Evolutionary conservation across 768 basidiomycete genomes (phyloP), one percentile per base, ranked within the genome.

Genomic region (Cystofilobasidium macerans): DNA sequence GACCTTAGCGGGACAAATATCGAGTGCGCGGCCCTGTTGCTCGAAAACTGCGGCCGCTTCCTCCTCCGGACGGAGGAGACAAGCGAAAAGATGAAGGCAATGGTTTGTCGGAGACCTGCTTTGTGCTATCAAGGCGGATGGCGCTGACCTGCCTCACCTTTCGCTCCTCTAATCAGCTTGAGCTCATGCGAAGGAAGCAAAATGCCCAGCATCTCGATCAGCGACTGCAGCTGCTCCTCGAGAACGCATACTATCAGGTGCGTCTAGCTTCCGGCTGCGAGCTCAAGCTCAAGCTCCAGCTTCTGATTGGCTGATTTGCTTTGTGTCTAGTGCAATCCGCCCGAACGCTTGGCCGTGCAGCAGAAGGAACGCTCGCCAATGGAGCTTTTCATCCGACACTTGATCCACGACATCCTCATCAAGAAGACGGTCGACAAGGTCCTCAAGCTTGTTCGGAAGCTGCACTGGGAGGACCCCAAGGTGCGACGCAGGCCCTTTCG

Each of bases 161-260:
- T 35, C 6, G 7, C 28, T 20, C 11, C 5, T 47, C 18, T 53
- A 0, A n/a, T n/a, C 66, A 93, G 89, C 80, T 99, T 40, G 95
- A 98, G 71, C 79, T 95, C 33, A 90, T 97, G 89, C 83, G 87
- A 66, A 84, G 94, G 51, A 98, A 98, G 78, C 92, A 95, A 80
- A 86, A 81, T 62, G 82, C 91, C 79, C 86, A 90, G 70, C 91
- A 97, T 73, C 83, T 99, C 38, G 95, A 98, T 75, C 86, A 89
- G 73, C 81, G 92, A 22, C 90, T 98, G 72, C 78, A 85, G 8
- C 81, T 97, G 20, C 78, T 97, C 69, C 82, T 99, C 35, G 95
- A 98, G 76, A 99, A 99, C 75, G 95, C 95, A 0, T 99, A 95
- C 75, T 98, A 98, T 75, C 92, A 92, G 82, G 91, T 90, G 56